Evolutionary conservation across 306 rosid genomes (phyloP), one percentile per base, ranked within the genome.

Genomic region (Sechiopsis laciniata): DNA sequence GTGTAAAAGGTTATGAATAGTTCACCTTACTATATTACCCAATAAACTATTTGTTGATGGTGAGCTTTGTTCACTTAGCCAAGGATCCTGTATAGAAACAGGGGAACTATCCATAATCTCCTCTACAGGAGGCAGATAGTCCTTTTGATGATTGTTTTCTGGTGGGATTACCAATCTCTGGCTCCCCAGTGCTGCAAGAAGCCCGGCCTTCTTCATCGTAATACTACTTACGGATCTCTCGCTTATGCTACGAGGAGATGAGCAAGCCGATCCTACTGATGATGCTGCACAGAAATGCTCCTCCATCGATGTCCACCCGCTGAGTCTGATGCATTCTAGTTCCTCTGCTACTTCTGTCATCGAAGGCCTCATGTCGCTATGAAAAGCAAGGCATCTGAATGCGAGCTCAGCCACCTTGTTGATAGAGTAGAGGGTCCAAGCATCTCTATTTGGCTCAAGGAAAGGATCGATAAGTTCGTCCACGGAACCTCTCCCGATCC

Each of bases 271-370:
- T 10, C 84, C 95, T 11, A 72, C 79, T 0, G 96, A 87, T 10
- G 96, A 85, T 55, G 83, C 84, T 62, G 74, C 50, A 76, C 86
- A 85, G 48, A 80, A 48, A 68, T 85, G 83, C 74, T 91, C 99
- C 66, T 89, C 96, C 87, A 84, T 83, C 35, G 92, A 71, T 46
- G 88, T 82, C 97, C 97, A 89, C 67, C 92, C 97, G 45, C 97
- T 87, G 77, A 74, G 84, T 78, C 87, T 81, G 52, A 95, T 80
- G 71, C 73, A 81, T 67, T 95, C 95, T 10, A 95, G 87, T 84
- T 95, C 99, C 58, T 89, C 97, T 0, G 97, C 97, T 68, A 88
- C 99, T 82, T 95, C 99, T 71, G 74, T 84, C 99, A 95, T 95
- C 8, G 95, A 81, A 54, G 99, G 99, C 82, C 99, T 91, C 84